These are phyloP conservation scores for Aspergillus sclerotioniger DNA, from an alignment of 495 filamentous ascomycete species.

Conservation along the genomic window DNA sequence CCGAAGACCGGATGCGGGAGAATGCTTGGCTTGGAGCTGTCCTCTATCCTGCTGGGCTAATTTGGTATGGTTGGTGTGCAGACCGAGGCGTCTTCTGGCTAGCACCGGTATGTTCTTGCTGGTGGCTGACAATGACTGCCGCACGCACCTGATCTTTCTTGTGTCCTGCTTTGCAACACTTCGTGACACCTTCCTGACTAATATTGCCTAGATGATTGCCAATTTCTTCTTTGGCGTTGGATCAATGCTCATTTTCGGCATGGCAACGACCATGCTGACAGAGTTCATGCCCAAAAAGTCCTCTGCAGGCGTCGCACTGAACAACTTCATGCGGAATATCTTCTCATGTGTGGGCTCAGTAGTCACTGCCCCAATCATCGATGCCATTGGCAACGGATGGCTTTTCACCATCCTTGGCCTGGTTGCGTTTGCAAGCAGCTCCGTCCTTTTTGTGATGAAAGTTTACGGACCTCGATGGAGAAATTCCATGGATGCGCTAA, in stretches of 20 bases:
- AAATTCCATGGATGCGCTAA: slow-evolving; percentile 58
- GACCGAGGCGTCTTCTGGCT: slow-evolving; percentile 58
- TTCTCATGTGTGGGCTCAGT: slow-evolving; percentile 75
- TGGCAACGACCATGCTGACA: slow-evolving; percentile 77
- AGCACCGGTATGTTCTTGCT: slow-evolving; percentile 54
- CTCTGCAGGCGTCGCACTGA: slow-evolving; percentile 74
- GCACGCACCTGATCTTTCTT: too few relatives aligned
- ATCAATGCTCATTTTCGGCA: slow-evolving; percentile 83
- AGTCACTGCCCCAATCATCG: slow-evolving; percentile 72
- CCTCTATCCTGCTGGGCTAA: slow-evolving; percentile 65
- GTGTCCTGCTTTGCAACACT: not conserved
- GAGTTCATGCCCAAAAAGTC: slow-evolving; percentile 84
- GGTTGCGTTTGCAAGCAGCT: slow-evolving; percentile 52
- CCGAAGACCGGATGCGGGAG: slow-evolving; percentile 87
- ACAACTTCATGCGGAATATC: slow-evolving; percentile 79
- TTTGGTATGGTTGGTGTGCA: slow-evolving; percentile 68
- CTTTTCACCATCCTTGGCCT: slow-evolving; percentile 76
- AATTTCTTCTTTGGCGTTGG: slow-evolving; percentile 89
- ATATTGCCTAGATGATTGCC: slow-evolving; percentile 56
- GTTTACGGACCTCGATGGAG: slow-evolving; percentile 67
- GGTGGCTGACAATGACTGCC: not conserved
- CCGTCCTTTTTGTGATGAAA: slow-evolving; percentile 65
- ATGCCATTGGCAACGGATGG: slow-evolving; percentile 87
- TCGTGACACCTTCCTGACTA: slow-evolving; percentile 1
- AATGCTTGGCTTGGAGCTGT: slow-evolving; percentile 83